These are phyloP conservation scores for Cercospora nicotianae DNA, from an alignment of 2,329 filamentous ascomycete species.

Conservation along the genomic window DNA sequence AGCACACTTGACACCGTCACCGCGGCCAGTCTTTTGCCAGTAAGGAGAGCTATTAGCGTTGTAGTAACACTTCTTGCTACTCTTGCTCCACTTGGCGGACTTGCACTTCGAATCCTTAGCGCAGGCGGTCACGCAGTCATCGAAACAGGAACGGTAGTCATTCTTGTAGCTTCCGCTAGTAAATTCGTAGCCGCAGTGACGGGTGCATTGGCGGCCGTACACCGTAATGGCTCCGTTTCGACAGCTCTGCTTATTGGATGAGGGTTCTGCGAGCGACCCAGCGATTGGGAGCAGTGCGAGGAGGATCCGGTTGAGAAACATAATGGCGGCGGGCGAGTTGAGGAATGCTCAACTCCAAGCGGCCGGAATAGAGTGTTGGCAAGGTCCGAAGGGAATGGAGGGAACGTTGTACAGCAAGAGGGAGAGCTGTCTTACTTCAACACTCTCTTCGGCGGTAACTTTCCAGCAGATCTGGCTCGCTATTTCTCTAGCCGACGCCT, in stretches of 20 bases:
- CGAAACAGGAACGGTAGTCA: constrained; percentile 3
- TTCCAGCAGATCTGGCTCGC: not conserved
- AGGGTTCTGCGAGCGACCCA: not conserved
- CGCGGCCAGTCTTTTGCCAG: constrained; percentile 7
- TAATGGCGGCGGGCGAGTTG: not conserved
- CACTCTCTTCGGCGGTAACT: not conserved
- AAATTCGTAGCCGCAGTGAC: constrained; percentile 13
- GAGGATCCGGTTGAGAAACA: not conserved
- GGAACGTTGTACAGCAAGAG: too few species aligned
- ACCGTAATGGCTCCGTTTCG: not conserved
- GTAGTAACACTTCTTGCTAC: constrained; percentile 9
- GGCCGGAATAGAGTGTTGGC: not conserved
- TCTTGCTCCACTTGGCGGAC: not conserved
- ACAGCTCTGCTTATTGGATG: not conserved
- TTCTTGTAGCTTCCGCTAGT: constrained; percentile 13
- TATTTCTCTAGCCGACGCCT: not conserved
- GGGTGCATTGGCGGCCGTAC: not conserved
- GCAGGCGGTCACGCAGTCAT: constrained; percentile 3
- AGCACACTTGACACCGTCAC: constrained; percentile 8
- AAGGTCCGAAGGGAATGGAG: not conserved
- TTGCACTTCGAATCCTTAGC: constrained; percentile 3
- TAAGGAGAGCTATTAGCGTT: not conserved
- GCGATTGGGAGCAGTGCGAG: constrained; percentile 1
- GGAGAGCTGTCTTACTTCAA: not conserved
- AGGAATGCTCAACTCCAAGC: not conserved